phyloP scores from a whole-genome alignment of 371 early-diverging fungal genomes.

The Nosema bombycis region DNA sequence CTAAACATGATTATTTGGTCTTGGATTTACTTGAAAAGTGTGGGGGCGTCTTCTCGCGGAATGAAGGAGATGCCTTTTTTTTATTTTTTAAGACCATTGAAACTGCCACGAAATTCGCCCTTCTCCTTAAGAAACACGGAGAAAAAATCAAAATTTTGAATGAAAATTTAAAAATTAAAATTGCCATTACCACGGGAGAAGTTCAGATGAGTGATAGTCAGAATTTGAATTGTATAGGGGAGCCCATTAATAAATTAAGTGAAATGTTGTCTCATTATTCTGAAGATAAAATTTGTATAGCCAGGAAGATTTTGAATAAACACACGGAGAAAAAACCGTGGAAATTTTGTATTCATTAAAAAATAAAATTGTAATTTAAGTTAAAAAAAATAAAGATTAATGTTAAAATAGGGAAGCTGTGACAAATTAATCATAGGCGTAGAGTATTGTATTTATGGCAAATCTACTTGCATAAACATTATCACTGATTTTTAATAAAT shows the following conservation, averaged over 20 bases:
- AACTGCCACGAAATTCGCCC: slow-evolving; percentile 14
- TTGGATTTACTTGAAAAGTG: slow-evolving; percentile 8
- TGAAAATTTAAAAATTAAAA: slow-evolving; percentile 11
- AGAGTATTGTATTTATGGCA: no score
- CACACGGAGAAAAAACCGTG: no score
- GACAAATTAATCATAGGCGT: no score
- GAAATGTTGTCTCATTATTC: slow-evolving; percentile 16
- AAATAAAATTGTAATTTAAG: no score
- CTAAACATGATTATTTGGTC: slow-evolving; percentile 29
- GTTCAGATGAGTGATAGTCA: neutral
- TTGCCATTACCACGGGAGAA: slow-evolving; percentile 17
- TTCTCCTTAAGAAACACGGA: slow-evolving; percentile 14
- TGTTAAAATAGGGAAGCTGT: no score
- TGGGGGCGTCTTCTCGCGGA: slow-evolving; percentile 24
- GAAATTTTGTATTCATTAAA: no score
- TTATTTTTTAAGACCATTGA: slow-evolving; percentile 9
- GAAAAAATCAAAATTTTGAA: neutral
- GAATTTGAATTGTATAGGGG: neutral
- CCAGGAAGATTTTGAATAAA: neutral
- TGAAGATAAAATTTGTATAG: slow-evolving; percentile 11
- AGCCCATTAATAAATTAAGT: slow-evolving; percentile 1
- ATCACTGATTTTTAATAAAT: no score
- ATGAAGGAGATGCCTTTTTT: slow-evolving; percentile 48
- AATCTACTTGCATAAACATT: no score
- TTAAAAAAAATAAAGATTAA: no score